Conservation (phyloP, 257 asterid genomes). For the Paraleonurus japonicus region DNA sequence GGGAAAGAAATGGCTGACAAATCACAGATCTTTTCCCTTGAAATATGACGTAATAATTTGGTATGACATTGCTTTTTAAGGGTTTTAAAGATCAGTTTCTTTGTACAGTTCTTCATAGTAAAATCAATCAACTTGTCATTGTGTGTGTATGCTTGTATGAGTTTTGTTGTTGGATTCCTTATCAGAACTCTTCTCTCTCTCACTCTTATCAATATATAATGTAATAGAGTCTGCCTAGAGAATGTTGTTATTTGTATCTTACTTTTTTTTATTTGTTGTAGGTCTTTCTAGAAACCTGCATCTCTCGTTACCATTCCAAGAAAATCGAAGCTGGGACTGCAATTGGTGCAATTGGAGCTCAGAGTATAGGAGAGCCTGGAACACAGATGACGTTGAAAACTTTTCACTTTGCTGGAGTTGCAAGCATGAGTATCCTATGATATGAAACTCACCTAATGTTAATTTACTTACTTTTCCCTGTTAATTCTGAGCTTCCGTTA, state of each 20-base stretch:
- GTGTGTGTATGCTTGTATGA: neutral
- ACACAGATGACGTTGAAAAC: constrained; percentile 98
- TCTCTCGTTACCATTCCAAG: constrained; percentile 76
- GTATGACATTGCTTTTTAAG: neutral
- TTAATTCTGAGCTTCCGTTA: constrained; percentile 21
- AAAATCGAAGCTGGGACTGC: constrained; percentile 87
- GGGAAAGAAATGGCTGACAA: neutral
- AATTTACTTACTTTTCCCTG: constrained; percentile 7
- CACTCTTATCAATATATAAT: neutral
- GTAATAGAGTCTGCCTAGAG: neutral
- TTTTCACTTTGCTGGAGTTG: constrained; percentile 99
- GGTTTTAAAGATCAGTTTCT: neutral
- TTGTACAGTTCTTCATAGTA: neutral
- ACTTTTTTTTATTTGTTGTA: constrained; percentile 31
- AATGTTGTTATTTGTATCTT: constrained; percentile 21
- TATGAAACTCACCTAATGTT: constrained; percentile 22
- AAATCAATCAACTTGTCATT: neutral
- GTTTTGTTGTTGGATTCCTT: neutral
- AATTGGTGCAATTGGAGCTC: constrained; percentile 96
- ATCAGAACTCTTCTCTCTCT: neutral
- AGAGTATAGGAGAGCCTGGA: constrained; percentile 97
- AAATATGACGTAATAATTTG: neutral
- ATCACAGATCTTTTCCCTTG: neutral
- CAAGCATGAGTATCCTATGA: constrained; percentile 98
- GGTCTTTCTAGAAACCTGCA: constrained; percentile 81